Evolutionary conservation across 2,329 filamentous ascomycete genomes (phyloP), one percentile per base, ranked within the genome.

Genomic region (Cordyceps cateniannulata): DNA sequence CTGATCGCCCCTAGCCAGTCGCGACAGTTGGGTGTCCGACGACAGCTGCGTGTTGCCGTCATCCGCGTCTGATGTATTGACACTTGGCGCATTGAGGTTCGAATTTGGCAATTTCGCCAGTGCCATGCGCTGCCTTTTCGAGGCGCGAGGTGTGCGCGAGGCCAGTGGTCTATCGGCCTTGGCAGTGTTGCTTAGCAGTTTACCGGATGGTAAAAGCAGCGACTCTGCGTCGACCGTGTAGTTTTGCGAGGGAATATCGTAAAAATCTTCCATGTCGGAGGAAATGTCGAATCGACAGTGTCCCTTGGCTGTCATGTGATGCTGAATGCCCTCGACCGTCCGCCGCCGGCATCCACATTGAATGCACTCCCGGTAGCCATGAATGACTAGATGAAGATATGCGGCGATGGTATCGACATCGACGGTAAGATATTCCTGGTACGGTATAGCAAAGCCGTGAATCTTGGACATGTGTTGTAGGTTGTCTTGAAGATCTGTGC

Each of bases 231-330:
- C 55, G 45, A 59, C 59, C 22, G 61, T 55, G n/a, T 62, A 62
- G 20, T 29, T 40, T 24, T n/a, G 35, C 64, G 48, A 59, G 58
- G 54, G 61, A 38, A 59, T 65, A 50, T 60, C 69, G 60, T 76
- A 79, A 56, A 80, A 79, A 3, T 78, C 75, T 25, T 68, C 65
- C 14, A 72, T 73, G 44, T 80, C 75, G 1, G 71, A 69, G n/a
- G 68, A 57, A 0, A 77, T 66, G n/a, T 79, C 70, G 42, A 81
- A 73, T 5, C 69, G 74, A 64, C 79, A 82, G 62, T 83, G 80
- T 0, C 77, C 74, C 45, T 80, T 82, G 8, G 71, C 74, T 0
- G 69, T 62, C 80, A 82, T 83, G 63, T 83, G 82, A 32, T 81
- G 79, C 55, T 80, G 79, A 0, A 77, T 74, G 0, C 75, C 81